phyloP scores from a whole-genome alignment of 139 green algal genomes.

The Chlorella ohadii region DNA sequence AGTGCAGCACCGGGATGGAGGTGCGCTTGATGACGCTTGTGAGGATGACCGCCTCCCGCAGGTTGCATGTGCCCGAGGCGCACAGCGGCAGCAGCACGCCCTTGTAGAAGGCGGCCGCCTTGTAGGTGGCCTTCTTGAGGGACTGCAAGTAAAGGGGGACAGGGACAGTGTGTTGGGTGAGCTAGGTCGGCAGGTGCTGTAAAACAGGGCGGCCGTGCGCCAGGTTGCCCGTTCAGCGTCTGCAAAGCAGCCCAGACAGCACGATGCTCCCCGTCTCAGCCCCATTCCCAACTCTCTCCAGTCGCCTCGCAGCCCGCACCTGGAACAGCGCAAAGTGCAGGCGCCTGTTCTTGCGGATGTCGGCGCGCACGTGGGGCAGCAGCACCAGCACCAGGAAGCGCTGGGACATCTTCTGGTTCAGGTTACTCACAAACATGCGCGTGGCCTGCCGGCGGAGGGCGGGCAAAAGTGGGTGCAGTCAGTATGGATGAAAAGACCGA shows the following conservation, averaged over 20 bases:
- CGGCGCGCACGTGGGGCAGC: constrained; percentile 86
- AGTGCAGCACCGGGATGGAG: constrained; percentile 95
- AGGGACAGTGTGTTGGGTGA: not conserved
- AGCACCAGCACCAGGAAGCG: constrained; percentile 96
- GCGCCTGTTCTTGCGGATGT: constrained; percentile 87
- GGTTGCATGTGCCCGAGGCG: constrained; percentile 78
- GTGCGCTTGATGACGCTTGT: constrained; percentile 79
- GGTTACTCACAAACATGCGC: constrained; percentile 96
- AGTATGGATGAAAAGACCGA: too few species aligned
- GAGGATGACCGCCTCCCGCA: constrained; percentile 97
- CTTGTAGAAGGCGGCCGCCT: constrained; percentile 98
- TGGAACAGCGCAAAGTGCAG: constrained; percentile 98
- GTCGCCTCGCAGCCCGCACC: constrained; percentile 65
- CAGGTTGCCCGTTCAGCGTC: too few species aligned
- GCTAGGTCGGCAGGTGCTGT: not conserved
- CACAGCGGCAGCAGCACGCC: constrained; percentile 94
- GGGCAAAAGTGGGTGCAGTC: too few species aligned
- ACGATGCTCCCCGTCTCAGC: too few species aligned
- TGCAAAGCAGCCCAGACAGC: too few species aligned
- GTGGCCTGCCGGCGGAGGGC: constrained; percentile 65
- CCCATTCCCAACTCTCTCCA: too few species aligned
- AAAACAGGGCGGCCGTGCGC: not conserved
- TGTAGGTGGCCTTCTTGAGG: constrained; percentile 98
- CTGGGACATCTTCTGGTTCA: constrained; percentile 87
- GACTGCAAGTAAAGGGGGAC: constrained; percentile 36